Percentiles rank a stretch among this genome's conserved stretches.
Evolutionary conservation across 192 early-diverging fungal genomes (phyloP).

Genomic region (Coemansia sp.): DNA sequence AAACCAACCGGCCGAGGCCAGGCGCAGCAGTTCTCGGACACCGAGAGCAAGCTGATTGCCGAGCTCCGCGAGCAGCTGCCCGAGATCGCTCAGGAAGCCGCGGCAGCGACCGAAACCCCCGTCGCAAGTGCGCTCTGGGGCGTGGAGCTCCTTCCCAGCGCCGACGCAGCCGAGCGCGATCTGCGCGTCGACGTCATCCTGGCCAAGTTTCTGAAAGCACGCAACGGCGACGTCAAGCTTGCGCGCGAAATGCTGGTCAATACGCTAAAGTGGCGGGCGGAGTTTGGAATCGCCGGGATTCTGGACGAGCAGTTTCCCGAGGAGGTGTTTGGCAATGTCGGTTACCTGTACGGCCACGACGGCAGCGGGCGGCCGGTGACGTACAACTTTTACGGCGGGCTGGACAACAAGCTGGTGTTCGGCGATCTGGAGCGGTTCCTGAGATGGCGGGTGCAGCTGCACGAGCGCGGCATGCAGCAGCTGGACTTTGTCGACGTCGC

Average conservation of each 20-base stretch:
- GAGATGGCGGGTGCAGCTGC: conserved; percentile 61
- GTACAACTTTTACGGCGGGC: conserved; percentile 57
- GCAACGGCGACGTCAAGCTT: conserved; percentile 37
- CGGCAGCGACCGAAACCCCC: conserved; percentile 5
- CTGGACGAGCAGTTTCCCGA: conserved; percentile 52
- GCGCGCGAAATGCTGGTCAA: conserved; percentile 53
- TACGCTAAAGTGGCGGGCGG: conserved; percentile 55
- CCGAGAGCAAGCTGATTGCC: conserved; percentile 36
- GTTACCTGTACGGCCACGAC: conserved; percentile 53
- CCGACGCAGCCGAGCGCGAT: conserved; percentile 20
- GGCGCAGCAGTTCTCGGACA: conserved; percentile 43
- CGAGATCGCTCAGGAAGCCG: conserved; percentile 43
- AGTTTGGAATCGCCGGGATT: conserved; percentile 48
- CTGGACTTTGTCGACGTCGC: conserved; percentile 58
- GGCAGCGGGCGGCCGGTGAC: conserved; percentile 54
- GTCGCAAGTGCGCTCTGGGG: conserved; percentile 49
- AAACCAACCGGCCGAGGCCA: conserved; percentile 9
- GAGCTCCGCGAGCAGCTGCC: conserved; percentile 51
- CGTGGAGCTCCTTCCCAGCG: conserved; percentile 33
- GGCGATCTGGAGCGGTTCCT: conserved; percentile 55
- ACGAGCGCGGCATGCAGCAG: conserved; percentile 54
- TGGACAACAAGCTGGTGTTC: conserved; percentile 56
- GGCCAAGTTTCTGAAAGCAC: conserved; percentile 57
- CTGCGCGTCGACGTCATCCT: conserved; percentile 55
- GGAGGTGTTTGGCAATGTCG: conserved; percentile 45